Evolutionary conservation across 139 green algal species (phyloP).

Genomic region (Pseudopediastrum boryanum): DNA sequence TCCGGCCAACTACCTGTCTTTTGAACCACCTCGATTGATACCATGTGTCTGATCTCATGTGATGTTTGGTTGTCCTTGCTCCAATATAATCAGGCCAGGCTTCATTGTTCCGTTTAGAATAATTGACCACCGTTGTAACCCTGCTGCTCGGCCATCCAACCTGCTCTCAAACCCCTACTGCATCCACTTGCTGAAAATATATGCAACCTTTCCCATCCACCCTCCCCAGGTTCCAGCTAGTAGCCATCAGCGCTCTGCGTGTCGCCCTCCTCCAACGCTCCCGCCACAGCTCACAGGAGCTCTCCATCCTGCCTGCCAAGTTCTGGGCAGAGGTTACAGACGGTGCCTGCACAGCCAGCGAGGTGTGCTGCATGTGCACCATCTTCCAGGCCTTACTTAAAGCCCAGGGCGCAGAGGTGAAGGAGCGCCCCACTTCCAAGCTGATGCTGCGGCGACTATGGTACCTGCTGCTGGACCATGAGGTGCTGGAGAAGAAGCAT

Average conservation of each 20-base stretch:
- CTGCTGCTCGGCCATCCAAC: too few relatives aligned
- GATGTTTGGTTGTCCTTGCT: too few relatives aligned
- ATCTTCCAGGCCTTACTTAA: constrained; percentile 37
- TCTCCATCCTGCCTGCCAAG: constrained; percentile 54
- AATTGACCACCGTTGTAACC: too few relatives aligned
- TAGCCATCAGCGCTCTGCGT: constrained; percentile 62
- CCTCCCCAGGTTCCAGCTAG: constrained; percentile 73
- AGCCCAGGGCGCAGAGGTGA: constrained; percentile 13
- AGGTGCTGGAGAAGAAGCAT: constrained; percentile 41
- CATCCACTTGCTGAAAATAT: too few relatives aligned
- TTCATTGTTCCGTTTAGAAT: too few relatives aligned
- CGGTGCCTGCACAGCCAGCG: constrained; percentile 19
- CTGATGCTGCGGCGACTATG: constrained; percentile 68
- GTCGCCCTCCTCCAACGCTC: constrained; percentile 55
- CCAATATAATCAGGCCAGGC: too few relatives aligned
- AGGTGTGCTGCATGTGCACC: constrained; percentile 38
- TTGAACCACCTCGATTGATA: too few relatives aligned
- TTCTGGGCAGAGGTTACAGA: constrained; percentile 59
- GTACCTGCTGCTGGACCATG: constrained; percentile 48
- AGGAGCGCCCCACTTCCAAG: constrained; percentile 57
- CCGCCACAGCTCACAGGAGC: constrained; percentile 24
- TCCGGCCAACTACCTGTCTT: too few relatives aligned
- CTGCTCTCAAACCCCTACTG: too few relatives aligned
- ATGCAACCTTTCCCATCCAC: too few relatives aligned
- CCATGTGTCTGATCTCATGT: too few relatives aligned